Evolutionary conservation across 805 yeast genomes (phyloP).

Genomic region (Kregervanrija fluxuum): DNA sequence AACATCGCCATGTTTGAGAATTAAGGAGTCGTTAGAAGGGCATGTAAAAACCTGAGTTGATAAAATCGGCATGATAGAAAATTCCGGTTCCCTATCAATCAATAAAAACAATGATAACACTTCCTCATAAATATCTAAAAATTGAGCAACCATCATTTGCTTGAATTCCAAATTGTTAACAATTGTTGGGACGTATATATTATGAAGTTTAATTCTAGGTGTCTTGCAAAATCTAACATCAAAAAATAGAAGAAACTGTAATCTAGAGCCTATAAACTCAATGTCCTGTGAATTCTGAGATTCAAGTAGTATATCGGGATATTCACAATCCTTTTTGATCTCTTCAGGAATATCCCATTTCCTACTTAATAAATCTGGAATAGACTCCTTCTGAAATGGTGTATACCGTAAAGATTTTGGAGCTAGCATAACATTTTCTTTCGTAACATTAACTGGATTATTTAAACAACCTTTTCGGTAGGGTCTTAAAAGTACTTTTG

Average conservation of each 20-base stretch:
- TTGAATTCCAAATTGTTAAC: slow-evolving; percentile 54
- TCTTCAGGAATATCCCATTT: slow-evolving; percentile 41
- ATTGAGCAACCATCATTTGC: slow-evolving; percentile 61
- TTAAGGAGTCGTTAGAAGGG: slow-evolving; percentile 66
- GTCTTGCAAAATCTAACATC: slow-evolving; percentile 71
- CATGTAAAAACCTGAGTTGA: slow-evolving; percentile 87
- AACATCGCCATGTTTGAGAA: slow-evolving; percentile 58
- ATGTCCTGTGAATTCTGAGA: slow-evolving; percentile 1
- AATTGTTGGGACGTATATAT: slow-evolving; percentile 55
- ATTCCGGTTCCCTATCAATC: slow-evolving; percentile 84
- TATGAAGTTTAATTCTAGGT: slow-evolving; percentile 50
- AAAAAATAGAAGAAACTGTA: slow-evolving; percentile 52
- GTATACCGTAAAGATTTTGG: slow-evolving; percentile 13
- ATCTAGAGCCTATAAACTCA: slow-evolving; percentile 39
- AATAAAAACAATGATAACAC: slow-evolving; percentile 62
- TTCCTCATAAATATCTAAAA: slow-evolving; percentile 75
- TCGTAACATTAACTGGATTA: slow-evolving; percentile 20
- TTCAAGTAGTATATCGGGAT: slow-evolving; percentile 23
- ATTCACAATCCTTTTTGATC: slow-evolving; percentile 41
- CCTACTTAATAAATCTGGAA: slow-evolving; percentile 18
- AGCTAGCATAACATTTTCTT: slow-evolving; percentile 23
- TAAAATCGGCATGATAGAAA: slow-evolving; percentile 62
- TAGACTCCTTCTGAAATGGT: slow-evolving; percentile 18
- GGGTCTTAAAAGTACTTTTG: slow-evolving; percentile 49
- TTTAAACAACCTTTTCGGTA: slow-evolving; percentile 49